phyloP scores from a whole-genome alignment of 768 basidiomycete species.

The Lentinula lateritia region DNA sequence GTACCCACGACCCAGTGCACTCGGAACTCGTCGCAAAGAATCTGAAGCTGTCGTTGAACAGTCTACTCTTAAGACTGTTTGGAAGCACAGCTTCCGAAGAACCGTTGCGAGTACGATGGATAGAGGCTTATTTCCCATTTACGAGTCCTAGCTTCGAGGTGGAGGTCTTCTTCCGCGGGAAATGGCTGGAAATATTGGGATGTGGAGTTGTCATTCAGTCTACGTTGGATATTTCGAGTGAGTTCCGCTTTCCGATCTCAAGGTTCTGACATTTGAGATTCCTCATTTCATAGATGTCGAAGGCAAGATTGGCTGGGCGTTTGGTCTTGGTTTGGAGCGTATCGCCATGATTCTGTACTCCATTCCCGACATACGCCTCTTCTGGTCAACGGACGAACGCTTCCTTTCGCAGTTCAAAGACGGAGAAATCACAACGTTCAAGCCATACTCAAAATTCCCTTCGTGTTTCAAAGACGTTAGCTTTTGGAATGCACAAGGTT shows the following conservation, averaged over 20 bases:
- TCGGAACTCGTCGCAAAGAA: constrained; percentile 76
- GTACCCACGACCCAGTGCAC: constrained; percentile 65
- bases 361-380: constrained; percentile 96
- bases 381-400: constrained; percentile 89
- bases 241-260: constrained; percentile 18
- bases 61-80: constrained; percentile 78
- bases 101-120: constrained; percentile 91
- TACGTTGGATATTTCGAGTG: constrained; percentile 83
- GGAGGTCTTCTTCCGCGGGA: constrained; percentile 92
- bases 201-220: constrained; percentile 89
- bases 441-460: constrained; percentile 90
- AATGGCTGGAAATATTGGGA: constrained; percentile 96
- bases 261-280: constrained; percentile 18
- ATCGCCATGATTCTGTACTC: constrained; percentile 97
- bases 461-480: constrained; percentile 91
- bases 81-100: constrained; percentile 45
- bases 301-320: constrained; percentile 94
- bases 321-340: constrained; percentile 93
- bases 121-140: constrained; percentile 97
- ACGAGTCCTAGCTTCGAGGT: constrained; percentile 98
- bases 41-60: constrained; percentile 86
- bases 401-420: constrained; percentile 84
- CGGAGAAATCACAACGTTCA: constrained; percentile 77
- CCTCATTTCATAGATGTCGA: constrained; percentile 47
- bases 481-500: constrained; percentile 76